phyloP scores from a whole-genome alignment of 495 filamentous ascomycete genomes.

The Penicillium canescens region DNA sequence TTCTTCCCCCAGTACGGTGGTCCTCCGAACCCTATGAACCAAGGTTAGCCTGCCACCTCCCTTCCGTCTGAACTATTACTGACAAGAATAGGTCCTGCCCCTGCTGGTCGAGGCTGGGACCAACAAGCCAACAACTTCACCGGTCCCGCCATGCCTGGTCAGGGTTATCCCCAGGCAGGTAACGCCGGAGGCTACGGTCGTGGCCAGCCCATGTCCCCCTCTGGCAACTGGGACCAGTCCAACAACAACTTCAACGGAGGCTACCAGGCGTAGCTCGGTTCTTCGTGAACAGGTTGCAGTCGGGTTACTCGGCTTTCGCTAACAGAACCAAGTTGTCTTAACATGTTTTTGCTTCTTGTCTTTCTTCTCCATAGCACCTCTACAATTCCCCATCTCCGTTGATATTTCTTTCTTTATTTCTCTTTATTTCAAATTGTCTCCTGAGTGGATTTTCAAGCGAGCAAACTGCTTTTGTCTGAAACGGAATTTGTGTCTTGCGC shows the following conservation, averaged over 20 bases:
- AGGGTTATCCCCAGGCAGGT: constrained; percentile 61
- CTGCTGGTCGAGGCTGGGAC: constrained; percentile 62
- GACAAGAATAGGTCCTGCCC: constrained; percentile 51
- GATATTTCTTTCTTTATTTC: constrained; percentile 6
- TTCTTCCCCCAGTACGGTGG: constrained; percentile 91
- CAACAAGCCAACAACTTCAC: constrained; percentile 61
- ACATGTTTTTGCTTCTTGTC: constrained; percentile 10
- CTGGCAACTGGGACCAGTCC: constrained; percentile 68
- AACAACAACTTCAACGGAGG: constrained; percentile 55
- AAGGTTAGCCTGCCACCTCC: constrained; percentile 47
- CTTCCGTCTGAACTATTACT: constrained; percentile 16
- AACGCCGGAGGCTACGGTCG: constrained; percentile 82
- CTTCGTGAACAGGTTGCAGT: constrained; percentile 12
- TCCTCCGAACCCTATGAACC: constrained; percentile 72
- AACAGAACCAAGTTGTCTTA: constrained; percentile 14
- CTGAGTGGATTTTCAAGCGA: constrained; percentile 47
- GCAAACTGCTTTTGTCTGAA: constrained; percentile 45
- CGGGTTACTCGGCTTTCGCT: constrained; percentile 13
- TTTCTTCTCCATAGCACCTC: constrained; percentile 9
- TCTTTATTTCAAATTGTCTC: constrained; percentile 28
- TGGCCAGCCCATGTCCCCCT: constrained; percentile 70
- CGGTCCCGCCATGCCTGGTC: constrained; percentile 56
- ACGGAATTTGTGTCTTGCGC: constrained; percentile 51
- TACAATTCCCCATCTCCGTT: constrained; percentile 10
- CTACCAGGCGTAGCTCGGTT: constrained; percentile 50